phyloP scores from a whole-genome alignment of 805 yeast genomes.

The Starmerella potacharoeniae region DNA sequence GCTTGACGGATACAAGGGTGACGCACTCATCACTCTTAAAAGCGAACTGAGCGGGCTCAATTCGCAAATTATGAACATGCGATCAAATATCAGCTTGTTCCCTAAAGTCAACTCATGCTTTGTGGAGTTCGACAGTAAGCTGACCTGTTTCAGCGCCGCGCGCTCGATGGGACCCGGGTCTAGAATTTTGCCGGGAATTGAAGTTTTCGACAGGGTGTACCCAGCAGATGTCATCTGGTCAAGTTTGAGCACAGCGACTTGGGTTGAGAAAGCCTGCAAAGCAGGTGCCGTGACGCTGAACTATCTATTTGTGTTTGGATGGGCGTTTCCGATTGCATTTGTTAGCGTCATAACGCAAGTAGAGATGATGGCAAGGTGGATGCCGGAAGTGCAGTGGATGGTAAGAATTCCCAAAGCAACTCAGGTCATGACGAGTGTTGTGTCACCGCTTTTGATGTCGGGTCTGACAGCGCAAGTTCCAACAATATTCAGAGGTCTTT shows the following conservation, averaged over 20 bases:
- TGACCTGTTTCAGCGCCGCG: constrained; percentile 51
- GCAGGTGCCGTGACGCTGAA: constrained; percentile 38
- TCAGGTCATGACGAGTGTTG: constrained; percentile 45
- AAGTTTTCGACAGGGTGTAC: constrained; percentile 36
- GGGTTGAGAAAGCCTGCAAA: constrained; percentile 31
- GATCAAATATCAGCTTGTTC: constrained; percentile 35
- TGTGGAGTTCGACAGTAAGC: constrained; percentile 46
- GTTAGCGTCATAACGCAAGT: constrained; percentile 67
- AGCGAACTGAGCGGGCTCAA: constrained; percentile 56
- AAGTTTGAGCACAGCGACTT: constrained; percentile 37
- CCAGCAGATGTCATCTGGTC: constrained; percentile 66
- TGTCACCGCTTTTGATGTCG: constrained; percentile 59
- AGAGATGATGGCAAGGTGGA: constrained; percentile 47
- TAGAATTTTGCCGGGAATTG: constrained; percentile 6
- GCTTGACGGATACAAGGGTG: constrained; percentile 9
- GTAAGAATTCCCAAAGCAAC: constrained; percentile 44
- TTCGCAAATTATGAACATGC: constrained; percentile 44
- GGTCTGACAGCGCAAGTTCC: constrained; percentile 55
- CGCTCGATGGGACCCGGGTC: constrained; percentile 26
- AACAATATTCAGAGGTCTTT: constrained; percentile 42
- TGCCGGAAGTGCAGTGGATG: constrained; percentile 52
- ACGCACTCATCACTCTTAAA: constrained; percentile 45
- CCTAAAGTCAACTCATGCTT: constrained; percentile 33
- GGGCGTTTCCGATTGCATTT: constrained; percentile 77
- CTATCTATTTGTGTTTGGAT: constrained; percentile 44